These are phyloP conservation scores for Diplodia sapinea DNA, from an alignment of 2,329 filamentous ascomycete species.

Conservation along the genomic window DNA sequence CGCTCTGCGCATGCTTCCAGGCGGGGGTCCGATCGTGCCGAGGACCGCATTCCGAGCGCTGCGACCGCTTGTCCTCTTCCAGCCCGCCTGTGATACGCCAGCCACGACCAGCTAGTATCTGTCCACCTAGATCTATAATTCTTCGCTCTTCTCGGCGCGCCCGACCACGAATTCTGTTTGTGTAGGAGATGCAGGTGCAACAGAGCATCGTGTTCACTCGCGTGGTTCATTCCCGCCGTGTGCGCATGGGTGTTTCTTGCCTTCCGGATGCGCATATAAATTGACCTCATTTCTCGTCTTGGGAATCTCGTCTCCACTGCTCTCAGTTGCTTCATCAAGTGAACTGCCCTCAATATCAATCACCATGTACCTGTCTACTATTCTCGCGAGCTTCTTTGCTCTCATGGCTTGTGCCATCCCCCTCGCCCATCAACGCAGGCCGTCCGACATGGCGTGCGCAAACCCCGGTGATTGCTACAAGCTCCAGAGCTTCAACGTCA, in stretches of 20 bases:
- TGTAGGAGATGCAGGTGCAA: background rate
- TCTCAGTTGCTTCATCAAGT: background rate
- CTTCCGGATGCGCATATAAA: constrained; percentile 11
- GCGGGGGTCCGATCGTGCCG: constrained; percentile 8
- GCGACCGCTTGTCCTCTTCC: constrained; percentile 4
- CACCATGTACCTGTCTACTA: background rate
- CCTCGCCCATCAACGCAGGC: background rate
- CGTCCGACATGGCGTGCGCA: background rate
- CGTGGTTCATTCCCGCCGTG: constrained; percentile 15
- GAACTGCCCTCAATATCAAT: background rate
- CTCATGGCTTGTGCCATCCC: background rate
- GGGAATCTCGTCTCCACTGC: background rate
- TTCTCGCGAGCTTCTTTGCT: constrained; percentile 21
- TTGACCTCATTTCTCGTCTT: background rate
- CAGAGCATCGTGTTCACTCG: constrained; percentile 3
- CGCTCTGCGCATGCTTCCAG: constrained; percentile 8
- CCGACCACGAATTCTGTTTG: constrained; percentile 12
- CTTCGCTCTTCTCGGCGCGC: background rate
- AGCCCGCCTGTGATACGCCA: constrained; percentile 14
- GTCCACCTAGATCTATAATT: constrained; percentile 16
- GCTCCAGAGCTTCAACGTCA: background rate
- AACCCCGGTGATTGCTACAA: background rate
- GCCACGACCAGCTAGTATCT: constrained; percentile 17
- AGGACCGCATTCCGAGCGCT: constrained; percentile 12
- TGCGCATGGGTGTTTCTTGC: background rate